phyloP scores from a whole-genome alignment of 2,329 filamentous ascomycete species.

The Lasiodiplodia sp. region DNA sequence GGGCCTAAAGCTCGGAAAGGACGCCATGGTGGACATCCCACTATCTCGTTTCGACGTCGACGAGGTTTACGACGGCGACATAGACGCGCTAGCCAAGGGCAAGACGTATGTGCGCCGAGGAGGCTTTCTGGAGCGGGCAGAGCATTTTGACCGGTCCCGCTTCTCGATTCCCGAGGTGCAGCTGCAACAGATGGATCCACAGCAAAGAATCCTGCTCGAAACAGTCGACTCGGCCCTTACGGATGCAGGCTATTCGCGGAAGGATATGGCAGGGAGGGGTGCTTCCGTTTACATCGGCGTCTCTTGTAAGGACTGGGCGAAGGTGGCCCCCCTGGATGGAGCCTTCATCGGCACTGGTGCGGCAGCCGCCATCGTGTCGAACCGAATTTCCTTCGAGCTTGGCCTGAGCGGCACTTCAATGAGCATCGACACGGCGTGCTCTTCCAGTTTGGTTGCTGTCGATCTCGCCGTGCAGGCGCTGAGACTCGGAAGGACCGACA shows the following conservation, averaged over 20 bases:
- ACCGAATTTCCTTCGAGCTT: slow-evolving; percentile 41
- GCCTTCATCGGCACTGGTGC: slow-evolving; percentile 15
- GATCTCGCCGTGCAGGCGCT: slow-evolving; percentile 39
- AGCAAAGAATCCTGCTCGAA: slow-evolving; percentile 36
- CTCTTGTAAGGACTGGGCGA: slow-evolving; percentile 36
- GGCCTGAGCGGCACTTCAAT: slow-evolving; percentile 40
- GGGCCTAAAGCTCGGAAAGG: background rate
- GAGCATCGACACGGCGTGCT: slow-evolving; percentile 44
- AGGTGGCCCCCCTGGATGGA: slow-evolving; percentile 4
- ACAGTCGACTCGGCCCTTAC: slow-evolving; percentile 34
- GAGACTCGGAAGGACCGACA: slow-evolving; percentile 28
- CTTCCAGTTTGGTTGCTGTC: slow-evolving; percentile 38
- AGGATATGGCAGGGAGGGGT: slow-evolving; percentile 31
- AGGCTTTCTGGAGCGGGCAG: background rate
- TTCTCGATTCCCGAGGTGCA: slow-evolving; percentile 33
- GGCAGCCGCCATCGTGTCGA: slow-evolving; percentile 38
- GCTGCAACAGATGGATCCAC: slow-evolving; percentile 35
- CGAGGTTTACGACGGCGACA: slow-evolving; percentile 31
- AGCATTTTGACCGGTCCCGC: slow-evolving; percentile 16
- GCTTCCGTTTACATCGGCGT: slow-evolving; percentile 38
- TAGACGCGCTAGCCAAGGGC: background rate
- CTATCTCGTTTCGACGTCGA: slow-evolving; percentile 21
- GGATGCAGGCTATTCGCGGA: slow-evolving; percentile 31
- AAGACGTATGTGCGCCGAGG: background rate
- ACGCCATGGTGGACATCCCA: slow-evolving; percentile 14